Percentiles rank a stretch among this genome's conserved stretches.
phyloP scores from a whole-genome alignment of 306 rosid genomes.

The Rubus idaeus region DNA sequence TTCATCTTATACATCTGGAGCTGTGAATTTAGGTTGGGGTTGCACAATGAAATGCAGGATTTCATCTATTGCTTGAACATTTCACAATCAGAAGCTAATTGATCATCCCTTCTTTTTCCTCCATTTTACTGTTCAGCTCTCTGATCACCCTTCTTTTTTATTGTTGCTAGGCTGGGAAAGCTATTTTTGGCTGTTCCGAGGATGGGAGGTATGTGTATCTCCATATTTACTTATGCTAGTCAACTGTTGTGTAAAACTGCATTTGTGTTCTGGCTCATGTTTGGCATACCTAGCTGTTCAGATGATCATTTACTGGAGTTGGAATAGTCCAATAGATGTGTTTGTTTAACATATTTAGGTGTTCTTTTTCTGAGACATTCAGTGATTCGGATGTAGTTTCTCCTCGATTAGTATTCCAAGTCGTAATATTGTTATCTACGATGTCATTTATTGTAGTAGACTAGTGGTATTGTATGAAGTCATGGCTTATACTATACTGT shows the following conservation, averaged over 20 bases:
- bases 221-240: not conserved
- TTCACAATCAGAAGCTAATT: constrained; percentile 6
- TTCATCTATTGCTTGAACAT: constrained; percentile 16
- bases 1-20: not conserved
- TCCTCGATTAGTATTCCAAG: not conserved
- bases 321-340: not conserved
- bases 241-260: not conserved
- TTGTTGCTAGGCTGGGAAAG: constrained; percentile 52
- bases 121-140: constrained; percentile 21
- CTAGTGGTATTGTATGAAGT: not conserved
- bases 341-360: not conserved
- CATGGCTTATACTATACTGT: not conserved
- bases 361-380: not conserved
- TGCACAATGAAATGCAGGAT: constrained; percentile 25
- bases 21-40: constrained; percentile 1
- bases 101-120: constrained; percentile 8
- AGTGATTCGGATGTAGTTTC: not conserved
- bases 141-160: constrained; percentile 35
- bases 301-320: not conserved
- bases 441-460: not conserved
- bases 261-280: not conserved
- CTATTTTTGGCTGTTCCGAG: constrained; percentile 27
- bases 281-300: not conserved
- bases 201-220: constrained; percentile 32
- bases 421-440: no score